Evolutionary conservation across 805 yeast species (phyloP).

Genomic region (Cyberlindnera nakhonratchasimensis): DNA sequence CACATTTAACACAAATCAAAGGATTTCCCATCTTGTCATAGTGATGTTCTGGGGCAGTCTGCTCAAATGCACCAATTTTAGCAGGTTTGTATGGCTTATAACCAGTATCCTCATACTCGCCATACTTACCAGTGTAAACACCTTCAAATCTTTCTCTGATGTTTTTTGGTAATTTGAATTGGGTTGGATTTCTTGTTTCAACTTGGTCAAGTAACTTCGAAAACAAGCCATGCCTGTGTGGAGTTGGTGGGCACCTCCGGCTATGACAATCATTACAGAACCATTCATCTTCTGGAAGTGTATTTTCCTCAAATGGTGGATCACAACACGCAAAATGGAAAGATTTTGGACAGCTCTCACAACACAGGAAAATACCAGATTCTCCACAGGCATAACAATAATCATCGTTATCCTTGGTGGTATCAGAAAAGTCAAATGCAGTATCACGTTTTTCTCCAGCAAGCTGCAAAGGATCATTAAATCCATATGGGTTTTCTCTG

Average conservation of each 20-base stretch:
- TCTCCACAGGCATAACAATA: conserved; percentile 90
- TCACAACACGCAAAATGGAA: conserved; percentile 90
- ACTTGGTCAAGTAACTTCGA: conserved; percentile 56
- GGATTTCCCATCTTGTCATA: conserved; percentile 69
- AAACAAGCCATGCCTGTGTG: conserved; percentile 40
- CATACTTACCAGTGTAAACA: conserved; percentile 61
- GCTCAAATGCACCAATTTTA: conserved; percentile 44
- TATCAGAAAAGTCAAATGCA: conserved; percentile 29
- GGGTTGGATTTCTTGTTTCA: conserved; percentile 59
- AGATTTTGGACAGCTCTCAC: conserved; percentile 89
- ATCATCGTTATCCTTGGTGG: conserved; percentile 65
- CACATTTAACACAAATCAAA: conserved; percentile 72
- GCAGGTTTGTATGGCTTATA: conserved; percentile 45
- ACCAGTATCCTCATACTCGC: conserved; percentile 69
- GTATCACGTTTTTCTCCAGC: conserved; percentile 32
- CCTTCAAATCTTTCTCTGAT: conserved; percentile 71
- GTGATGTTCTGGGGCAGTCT: conserved; percentile 57
- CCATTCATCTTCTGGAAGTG: conserved; percentile 88
- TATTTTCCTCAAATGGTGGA: conserved; percentile 77
- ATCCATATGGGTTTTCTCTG: conserved; percentile 44
- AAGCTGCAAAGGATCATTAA: conserved; percentile 31
- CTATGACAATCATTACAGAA: conserved; percentile 72
- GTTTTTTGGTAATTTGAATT: conserved; percentile 62
- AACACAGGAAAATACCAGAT: conserved; percentile 84
- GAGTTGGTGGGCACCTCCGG: conserved; percentile 35